These are phyloP conservation scores for Pleoardoris graminearum DNA, from an alignment of 2,329 filamentous ascomycete genomes.

Conservation along the genomic window DNA sequence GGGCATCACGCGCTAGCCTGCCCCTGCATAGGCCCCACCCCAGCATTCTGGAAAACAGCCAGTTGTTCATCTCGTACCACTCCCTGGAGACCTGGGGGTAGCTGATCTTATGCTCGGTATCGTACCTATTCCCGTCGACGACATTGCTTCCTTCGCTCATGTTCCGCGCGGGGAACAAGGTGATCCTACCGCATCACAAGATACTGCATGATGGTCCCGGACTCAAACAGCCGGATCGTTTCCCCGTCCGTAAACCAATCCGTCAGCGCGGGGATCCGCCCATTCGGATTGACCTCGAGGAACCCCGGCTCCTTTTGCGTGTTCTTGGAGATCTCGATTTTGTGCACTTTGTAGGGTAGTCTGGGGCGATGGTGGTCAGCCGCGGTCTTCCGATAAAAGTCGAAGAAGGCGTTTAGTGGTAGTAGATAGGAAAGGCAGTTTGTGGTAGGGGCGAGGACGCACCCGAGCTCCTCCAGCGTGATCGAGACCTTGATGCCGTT, in stretches of 20 bases:
- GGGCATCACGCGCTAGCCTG: conserved; percentile 58
- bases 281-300: conserved; percentile 89
- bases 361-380: conserved; percentile 14
- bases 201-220: conserved; percentile 82
- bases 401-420: background rate
- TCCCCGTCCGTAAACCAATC: conserved; percentile 74
- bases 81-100: conserved; percentile 74
- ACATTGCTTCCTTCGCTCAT: no score
- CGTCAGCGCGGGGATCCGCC: conserved; percentile 84
- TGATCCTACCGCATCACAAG: conserved; percentile 64
- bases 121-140: conserved; percentile 63
- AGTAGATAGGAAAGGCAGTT: no score
- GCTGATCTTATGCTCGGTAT: conserved; percentile 78
- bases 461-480: conserved; percentile 78
- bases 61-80: conserved; percentile 78
- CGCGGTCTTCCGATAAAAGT: no score
- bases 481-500: conserved; percentile 93
- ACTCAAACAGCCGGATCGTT: conserved; percentile 78
- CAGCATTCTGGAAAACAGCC: conserved; percentile 73
- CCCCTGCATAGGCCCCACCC: conserved; percentile 79
- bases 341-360: conserved; percentile 75
- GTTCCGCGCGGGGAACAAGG: no score
- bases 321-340: conserved; percentile 73
- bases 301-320: conserved; percentile 88
- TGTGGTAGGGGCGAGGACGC: conserved; percentile 10